Base-by-base conservation (phyloP, 2,329 filamentous ascomycete genomes). In the Leptographium galeiforme region DNA sequence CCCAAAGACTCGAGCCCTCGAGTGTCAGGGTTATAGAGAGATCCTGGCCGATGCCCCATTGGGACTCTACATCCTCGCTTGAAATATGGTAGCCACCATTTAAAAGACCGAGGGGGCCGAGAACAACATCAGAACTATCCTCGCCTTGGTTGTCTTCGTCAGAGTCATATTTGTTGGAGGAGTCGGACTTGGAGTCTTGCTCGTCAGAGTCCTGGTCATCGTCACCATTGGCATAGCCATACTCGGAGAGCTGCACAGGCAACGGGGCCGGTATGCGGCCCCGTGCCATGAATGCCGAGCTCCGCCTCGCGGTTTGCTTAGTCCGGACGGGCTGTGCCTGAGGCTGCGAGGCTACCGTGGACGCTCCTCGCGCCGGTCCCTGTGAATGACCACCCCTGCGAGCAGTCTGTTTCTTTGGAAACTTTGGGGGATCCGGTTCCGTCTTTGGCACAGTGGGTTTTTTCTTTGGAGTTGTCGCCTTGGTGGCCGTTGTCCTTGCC, bases 1-100 rank as follows among this genome's bases (percentile, higher is more conserved):
- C 51, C 51, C 51, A 53, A 25, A 53, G 36, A 36, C 19, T 34
- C 36, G 25, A 36, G 51, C 51, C 51, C 36, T 53, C 45, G 33
- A 53, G 51, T 16, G 19, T 53, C 45, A 53, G 38, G 25, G 36
- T 25, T 10, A 53, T 11, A 8, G 45, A 39, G 45, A 53, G 44
- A 6, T 51, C 40, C 8, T 36, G 25, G 4, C 33, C 45, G n/a
- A 34, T 45, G 38, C 18, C n/a, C 51, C 51, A 53, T 38, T 44
- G 11, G 16, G 36, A 43, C 36, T 41, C 45, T 4, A 53, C 51
- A 34, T 49, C 11, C 32, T 49, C 36, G 45, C 36, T 16, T 16
- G 12, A 25, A 19, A 49, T 11, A 7, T 19, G 8, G 51, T 53
- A 53, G 36, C 10, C n/a, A 25, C 51, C 51, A 19, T 53, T 53